These are phyloP conservation scores for Cyclotella kingstonii DNA, from an alignment of 108 stramenopile species.

Conservation along the genomic window DNA sequence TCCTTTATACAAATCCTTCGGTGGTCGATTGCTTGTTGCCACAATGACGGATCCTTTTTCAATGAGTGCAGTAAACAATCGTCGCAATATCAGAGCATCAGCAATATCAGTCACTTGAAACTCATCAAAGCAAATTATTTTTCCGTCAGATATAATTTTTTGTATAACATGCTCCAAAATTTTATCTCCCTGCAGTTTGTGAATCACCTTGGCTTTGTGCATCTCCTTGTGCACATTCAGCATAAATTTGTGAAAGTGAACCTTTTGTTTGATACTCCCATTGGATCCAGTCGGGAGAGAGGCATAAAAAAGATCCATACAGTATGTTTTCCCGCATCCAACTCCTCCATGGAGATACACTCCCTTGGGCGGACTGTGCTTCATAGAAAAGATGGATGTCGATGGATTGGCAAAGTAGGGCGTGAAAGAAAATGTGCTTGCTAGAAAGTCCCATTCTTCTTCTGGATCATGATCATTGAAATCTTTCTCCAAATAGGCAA, in stretches of 20 bases:
- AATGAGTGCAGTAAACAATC: slow-evolving; percentile 27
- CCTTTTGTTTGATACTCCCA: slow-evolving; percentile 73
- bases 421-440: slow-evolving; percentile 16
- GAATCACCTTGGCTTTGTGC: slow-evolving; percentile 57
- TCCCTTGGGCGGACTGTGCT: slow-evolving; percentile 37
- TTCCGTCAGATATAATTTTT: slow-evolving; percentile 47
- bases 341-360: slow-evolving; percentile 92
- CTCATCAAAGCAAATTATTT: slow-evolving; percentile 85
- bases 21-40: slow-evolving; percentile 93
- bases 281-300: slow-evolving; percentile 32
- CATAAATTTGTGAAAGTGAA: slow-evolving; percentile 99
- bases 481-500: slow-evolving; percentile 6
- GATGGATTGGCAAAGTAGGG: slow-evolving; percentile 11
- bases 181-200: slow-evolving; percentile 34
- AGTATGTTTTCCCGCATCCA: slow-evolving; percentile 96
- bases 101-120: slow-evolving; percentile 93
- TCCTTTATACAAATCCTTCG: slow-evolving; percentile 88
- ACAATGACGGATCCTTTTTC: slow-evolving; percentile 75
- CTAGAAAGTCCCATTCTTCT: slow-evolving; percentile 1
- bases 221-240: slow-evolving; percentile 78
- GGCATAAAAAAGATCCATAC: slow-evolving; percentile 94
- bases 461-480: not conserved
- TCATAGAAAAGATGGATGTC: not conserved
- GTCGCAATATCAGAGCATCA: slow-evolving; percentile 56
- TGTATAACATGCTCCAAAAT: slow-evolving; percentile 58